Base-by-base conservation (phyloP, 75 land plant genomes). In the Gnetum montanum region DNA sequence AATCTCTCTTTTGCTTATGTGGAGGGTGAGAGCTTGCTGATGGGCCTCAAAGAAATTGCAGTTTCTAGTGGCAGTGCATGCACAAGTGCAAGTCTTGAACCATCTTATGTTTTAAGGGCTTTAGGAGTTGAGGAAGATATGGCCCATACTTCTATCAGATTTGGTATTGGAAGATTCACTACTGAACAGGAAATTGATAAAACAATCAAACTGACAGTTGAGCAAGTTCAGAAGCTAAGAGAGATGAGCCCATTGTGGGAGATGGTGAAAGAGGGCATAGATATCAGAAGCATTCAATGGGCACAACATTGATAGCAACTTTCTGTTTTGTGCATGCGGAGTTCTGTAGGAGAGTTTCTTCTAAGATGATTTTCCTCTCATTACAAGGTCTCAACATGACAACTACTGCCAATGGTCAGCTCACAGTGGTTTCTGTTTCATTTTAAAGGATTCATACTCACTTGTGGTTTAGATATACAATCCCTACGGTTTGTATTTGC, bases 41-140 rank as follows among this genome's bases (percentile, higher is more conserved):
- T 94, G 98, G 98, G 98, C 40, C 65, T 94, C 71, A 94, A 94
- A 53, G 96, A 94, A 58, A 88, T 94, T 29, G 98, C 98, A 0
- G 98, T 94, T 13, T 94, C 98, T 0, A 94, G 98, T 52, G 98
- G 98, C 6, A 94, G 98, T 66, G 98, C 98, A 1, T 94, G 98
- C 63, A 94, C 98, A 0, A 94, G 98, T 60, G 96, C 98, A 2
- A 94, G 98, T 63, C 73, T 94, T 55, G 98, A 94, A 66, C 98
- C 98, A 0, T 85, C 90, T 0, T 94, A 94, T 67, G 98, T 94
- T 26, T 36, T 94, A 60, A 66, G 98, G 70, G 98, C 98, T 0
- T 60, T 94, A 49, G 98, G 98, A 0, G 98, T 94, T 26, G 98
- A 94, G 6, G 98, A 94, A 65, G 98, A 90, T 34, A 94, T 94